phyloP scores from a whole-genome alignment of 768 basidiomycete genomes.

The Suillus subluteus region DNA sequence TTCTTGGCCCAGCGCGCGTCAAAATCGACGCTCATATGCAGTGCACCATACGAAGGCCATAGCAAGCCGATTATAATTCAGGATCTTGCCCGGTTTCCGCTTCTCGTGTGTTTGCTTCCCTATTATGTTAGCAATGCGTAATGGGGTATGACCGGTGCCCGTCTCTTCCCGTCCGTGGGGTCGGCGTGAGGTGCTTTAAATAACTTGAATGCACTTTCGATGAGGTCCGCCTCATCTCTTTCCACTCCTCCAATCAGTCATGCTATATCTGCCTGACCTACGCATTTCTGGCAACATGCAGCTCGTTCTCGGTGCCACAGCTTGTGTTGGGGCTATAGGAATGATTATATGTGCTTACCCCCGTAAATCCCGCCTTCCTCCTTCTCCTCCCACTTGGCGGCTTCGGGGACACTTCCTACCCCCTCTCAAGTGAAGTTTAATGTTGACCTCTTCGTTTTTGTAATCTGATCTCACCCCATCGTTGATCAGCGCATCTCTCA shows the following conservation, averaged over 20 bases:
- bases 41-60: neutral
- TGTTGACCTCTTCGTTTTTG: neutral
- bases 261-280: neutral
- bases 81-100: neutral
- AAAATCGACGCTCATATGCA: too few species aligned
- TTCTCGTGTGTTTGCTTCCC: neutral
- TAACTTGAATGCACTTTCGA: neutral
- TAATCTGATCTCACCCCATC: neutral
- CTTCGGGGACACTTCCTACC: neutral
- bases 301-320: neutral
- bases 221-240: neutral
- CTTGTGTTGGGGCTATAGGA: neutral
- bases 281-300: neutral
- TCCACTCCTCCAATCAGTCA: neutral
- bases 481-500: neutral
- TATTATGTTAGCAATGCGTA: neutral
- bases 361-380: neutral
- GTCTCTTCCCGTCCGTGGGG: neutral
- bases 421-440: neutral
- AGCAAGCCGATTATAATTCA: neutral
- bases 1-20: neutral
- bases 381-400: neutral
- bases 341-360: neutral
- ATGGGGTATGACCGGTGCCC: neutral
- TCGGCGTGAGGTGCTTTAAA: neutral